phyloP scores from a whole-genome alignment of 1,284 basidiomycete genomes.

The Ceratobasidium sp. region DNA sequence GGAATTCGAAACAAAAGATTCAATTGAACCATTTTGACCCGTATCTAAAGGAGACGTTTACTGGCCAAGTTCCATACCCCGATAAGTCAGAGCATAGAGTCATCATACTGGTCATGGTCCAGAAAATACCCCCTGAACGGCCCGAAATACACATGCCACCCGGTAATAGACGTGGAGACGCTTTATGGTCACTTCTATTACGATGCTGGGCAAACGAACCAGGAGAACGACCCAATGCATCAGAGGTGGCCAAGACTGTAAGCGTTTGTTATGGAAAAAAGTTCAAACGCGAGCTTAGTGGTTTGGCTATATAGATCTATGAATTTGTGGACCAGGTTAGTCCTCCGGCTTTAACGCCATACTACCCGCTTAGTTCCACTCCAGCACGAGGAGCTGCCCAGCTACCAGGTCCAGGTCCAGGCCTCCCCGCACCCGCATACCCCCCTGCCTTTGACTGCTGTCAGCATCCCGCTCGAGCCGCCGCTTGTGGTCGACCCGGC shows the following conservation, averaged over 20 bases:
- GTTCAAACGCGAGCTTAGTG: no score
- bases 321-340: background rate
- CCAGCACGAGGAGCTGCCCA: no score
- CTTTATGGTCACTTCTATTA: conserved; percentile 1
- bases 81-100: background rate
- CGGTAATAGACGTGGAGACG: background rate
- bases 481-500: no score
- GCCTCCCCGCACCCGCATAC: no score
- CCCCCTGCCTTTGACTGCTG: no score
- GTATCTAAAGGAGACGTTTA: background rate
- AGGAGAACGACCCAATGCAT: background rate
- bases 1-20: no score
- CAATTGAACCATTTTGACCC: background rate
- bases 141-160: background rate
- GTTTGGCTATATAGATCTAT: background rate
- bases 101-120: background rate
- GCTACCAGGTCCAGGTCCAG: no score
- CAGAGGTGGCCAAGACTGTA: background rate
- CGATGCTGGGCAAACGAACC: background rate
- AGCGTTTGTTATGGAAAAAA: background rate
- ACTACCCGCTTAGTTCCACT: no score
- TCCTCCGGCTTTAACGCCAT: no score
- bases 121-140: background rate
- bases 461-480: no score
- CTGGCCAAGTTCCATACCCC: background rate